Evolutionary conservation across 805 yeast genomes (phyloP), one percentile per base, ranked within the genome.

Genomic region (Saccharomycodes ludwigii): DNA sequence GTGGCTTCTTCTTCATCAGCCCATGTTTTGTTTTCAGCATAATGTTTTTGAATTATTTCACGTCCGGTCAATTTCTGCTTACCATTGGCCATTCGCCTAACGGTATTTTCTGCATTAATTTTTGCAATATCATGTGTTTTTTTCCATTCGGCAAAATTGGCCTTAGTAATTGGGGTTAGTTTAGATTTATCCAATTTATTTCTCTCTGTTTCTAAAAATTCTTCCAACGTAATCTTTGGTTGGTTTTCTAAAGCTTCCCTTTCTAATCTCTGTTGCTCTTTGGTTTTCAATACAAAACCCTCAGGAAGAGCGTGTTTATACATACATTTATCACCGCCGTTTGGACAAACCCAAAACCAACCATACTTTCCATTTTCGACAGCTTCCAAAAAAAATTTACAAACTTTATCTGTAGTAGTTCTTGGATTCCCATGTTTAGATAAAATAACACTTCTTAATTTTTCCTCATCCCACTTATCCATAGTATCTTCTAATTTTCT

Each of bases 311-410:
- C 80, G 58, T 91, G 99, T 58, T 73, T 76, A 63, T 91, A 91
- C 65, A 78, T 88, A 71, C 99, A 91, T 38, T 73, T 78, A 39
- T 79, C 73, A 42, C 95, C 96, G 24, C 88, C 86, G 45, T 83
- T 83, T 18, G 98, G 98, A 64, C 98, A 91, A 14, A 70, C 67
- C 98, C 98, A 91, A 59, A 91, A 86, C 98, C 98, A 91, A 50
- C 98, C 98, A 54, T 91, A 91, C 53, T 88, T 88, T 36, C 88
- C 91, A 50, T 85, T 84, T 53, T 91, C 99, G 36, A 91, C 96
- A 0, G 98, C 97, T 38, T 85, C 95, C 42, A 91, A 82, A 61
- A 91, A 93, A 58, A 57, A 73, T 56, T 86, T 91, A 70, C 99
- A 91, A 30, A 91, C 82, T 43, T 71, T 91, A 42, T 88, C 96